Base-by-base conservation (phyloP, 1,139 yeast genomes). In the Yamadazyma siamensis region DNA sequence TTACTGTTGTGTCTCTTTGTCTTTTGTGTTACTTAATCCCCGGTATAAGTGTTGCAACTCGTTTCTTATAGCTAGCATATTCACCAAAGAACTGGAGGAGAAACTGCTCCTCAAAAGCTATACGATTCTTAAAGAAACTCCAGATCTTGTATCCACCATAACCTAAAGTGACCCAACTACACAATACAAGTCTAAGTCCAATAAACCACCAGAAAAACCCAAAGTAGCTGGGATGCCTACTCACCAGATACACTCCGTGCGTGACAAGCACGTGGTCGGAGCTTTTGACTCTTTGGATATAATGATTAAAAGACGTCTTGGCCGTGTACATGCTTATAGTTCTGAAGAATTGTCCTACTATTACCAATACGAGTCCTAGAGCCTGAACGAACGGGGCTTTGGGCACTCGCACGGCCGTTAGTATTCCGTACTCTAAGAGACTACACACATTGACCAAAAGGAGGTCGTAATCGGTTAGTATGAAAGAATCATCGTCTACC, bases 151-250 rank as follows among this genome's bases (percentile, higher is more conserved):
- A 43, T 4, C 49, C 50, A 2, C 71, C 71, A 5, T 47, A 40
- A 1, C 36, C 29, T 9, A 59, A 39, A 4, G 56, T 38, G 2
- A 63, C 26, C 24, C 52, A 34, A 54, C 88, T 91, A 28, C 77
- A 61, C 36, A 89, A 56, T 41, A 81, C 49, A 31, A 89, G 23
- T 52, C 91, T 95, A 2, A 88, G 68, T 0, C 97, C 97, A 4
- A 89, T 47, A 16, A 94, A 91, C 96, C 97, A 94, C 75, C 87
- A 80, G 50, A 80, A 89, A 54, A 84, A 91, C 1, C 97, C 98
- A 34, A 79, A 73, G 56, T 91, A 91, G 30, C 94, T 81, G 8
- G 98, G 98, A 53, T 91, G 98, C 37, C 98, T 69, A 7, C 75
- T 59, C 13, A 59, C 41, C 1, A 65, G 39, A 55, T 91, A 91